A percentile compares a stretch with the other conserved stretches of the same genome.
phyloP scores from a whole-genome alignment of 2,329 filamentous ascomycete genomes.

The Chaetothyriales sp. region DNA sequence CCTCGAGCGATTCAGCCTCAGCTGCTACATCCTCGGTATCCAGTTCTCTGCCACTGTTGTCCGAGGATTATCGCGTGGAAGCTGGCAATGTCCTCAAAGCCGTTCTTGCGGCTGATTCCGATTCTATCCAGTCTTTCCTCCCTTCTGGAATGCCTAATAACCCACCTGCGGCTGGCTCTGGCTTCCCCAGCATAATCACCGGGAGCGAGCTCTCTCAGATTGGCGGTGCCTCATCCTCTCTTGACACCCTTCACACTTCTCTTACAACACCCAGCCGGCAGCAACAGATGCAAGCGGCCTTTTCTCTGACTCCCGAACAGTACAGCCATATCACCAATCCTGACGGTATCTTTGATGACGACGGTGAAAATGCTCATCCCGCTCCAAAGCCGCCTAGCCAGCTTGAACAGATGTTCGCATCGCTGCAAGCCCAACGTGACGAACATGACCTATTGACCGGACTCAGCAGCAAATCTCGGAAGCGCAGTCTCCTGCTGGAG shows the following conservation, averaged over 20 bases:
- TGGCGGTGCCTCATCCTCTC: constrained; percentile 22
- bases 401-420: constrained; percentile 52
- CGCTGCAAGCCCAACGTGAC: constrained; percentile 60
- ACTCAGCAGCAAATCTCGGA: constrained; percentile 63
- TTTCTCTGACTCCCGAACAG: constrained; percentile 70
- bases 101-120: constrained; percentile 28
- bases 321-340: constrained; percentile 72
- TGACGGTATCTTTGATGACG: constrained; percentile 46
- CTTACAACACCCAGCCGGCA: constrained; percentile 64
- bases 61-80: constrained; percentile 33
- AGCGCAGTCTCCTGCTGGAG: constrained; percentile 82
- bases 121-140: constrained; percentile 5
- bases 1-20: constrained; percentile 54
- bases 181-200: not conserved
- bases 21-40: constrained; percentile 41
- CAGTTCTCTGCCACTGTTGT: constrained; percentile 24
- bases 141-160: constrained; percentile 2
- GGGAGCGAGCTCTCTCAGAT: constrained; percentile 3
- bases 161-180: not conserved
- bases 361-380: constrained; percentile 17
- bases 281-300: constrained; percentile 76
- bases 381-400: constrained; percentile 23
- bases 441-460: constrained; percentile 37
- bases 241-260: constrained; percentile 51
- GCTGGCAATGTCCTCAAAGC: constrained; percentile 34